A percentile compares a stretch with the other conserved stretches of the same genome.
phyloP scores from a whole-genome alignment of 225 moss, liverwort and hornwort genomes.

The Rhytidiadelphus loreus region DNA sequence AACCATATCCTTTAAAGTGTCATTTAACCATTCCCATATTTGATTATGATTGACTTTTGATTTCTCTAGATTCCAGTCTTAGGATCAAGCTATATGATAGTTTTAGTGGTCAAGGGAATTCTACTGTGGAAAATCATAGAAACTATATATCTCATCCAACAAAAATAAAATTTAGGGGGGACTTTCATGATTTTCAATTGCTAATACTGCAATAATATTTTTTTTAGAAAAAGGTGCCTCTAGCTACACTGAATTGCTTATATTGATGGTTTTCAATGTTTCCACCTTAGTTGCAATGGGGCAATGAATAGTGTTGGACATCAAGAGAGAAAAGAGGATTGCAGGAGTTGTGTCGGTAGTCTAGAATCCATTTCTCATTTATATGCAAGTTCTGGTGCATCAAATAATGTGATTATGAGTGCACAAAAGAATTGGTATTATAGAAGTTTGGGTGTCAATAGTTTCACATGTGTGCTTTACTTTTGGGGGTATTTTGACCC shows the following conservation, averaged over 20 bases:
- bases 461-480: background rate
- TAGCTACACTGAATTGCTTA: background rate
- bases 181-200: background rate
- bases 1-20: too few species aligned
- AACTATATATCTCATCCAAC: too few species aligned
- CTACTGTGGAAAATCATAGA: background rate
- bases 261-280: background rate
- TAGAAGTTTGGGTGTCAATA: background rate
- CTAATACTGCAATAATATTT: too few species aligned
- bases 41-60: too few species aligned
- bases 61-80: too few species aligned
- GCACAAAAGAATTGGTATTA: background rate
- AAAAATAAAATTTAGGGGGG: too few species aligned
- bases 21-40: too few species aligned
- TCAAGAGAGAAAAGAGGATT: background rate
- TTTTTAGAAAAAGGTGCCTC: background rate
- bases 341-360: background rate
- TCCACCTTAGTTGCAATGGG: background rate
- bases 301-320: background rate
- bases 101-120: background rate
- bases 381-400: background rate
- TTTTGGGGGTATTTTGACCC: slow-evolving; percentile 20
- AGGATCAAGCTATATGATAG: too few species aligned
- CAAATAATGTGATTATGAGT: background rate
- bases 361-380: background rate